A percentile compares a stretch with the other conserved stretches of the same genome.
Evolutionary conservation across 805 yeast species (phyloP).

Genomic region (Cyberlindnera veronae): DNA sequence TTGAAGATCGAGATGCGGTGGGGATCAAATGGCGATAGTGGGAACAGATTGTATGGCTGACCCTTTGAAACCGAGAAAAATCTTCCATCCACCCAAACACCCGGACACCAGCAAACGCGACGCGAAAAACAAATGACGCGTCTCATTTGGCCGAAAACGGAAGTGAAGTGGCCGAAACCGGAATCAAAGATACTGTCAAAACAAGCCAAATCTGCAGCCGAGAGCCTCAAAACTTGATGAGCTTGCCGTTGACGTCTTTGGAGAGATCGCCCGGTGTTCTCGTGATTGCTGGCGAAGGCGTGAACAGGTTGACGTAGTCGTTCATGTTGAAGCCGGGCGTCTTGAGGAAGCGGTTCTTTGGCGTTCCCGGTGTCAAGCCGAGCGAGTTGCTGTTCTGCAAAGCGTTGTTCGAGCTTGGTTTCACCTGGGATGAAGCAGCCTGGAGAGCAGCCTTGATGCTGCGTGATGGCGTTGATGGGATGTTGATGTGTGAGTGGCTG

Average conservation of each 20-base stretch:
- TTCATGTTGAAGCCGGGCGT: conserved; percentile 78
- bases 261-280: conserved; percentile 35
- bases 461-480: conserved; percentile 25
- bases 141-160: conserved; percentile 1
- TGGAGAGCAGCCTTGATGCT: conserved; percentile 11
- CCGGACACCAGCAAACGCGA: conserved; percentile 10
- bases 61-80: conserved; percentile 12
- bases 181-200: not conserved
- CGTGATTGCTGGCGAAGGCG: conserved; percentile 57
- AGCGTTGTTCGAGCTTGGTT: conserved; percentile 1
- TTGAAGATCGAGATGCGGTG: not conserved
- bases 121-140: conserved; percentile 6
- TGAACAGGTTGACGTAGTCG: conserved; percentile 75
- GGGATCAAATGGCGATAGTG: not conserved
- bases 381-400: conserved; percentile 12
- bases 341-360: conserved; percentile 28
- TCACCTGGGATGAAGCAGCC: conserved; percentile 15
- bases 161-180: not conserved
- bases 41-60: not conserved
- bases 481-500: conserved; percentile 8
- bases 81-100: not conserved
- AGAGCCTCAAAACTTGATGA: conserved; percentile 21
- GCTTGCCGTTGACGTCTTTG: conserved; percentile 27
- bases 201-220: not conserved
- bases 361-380: conserved; percentile 27